Conservation (phyloP, 2,329 filamentous ascomycete genomes). For the Colletotrichum higginsianum region DNA sequence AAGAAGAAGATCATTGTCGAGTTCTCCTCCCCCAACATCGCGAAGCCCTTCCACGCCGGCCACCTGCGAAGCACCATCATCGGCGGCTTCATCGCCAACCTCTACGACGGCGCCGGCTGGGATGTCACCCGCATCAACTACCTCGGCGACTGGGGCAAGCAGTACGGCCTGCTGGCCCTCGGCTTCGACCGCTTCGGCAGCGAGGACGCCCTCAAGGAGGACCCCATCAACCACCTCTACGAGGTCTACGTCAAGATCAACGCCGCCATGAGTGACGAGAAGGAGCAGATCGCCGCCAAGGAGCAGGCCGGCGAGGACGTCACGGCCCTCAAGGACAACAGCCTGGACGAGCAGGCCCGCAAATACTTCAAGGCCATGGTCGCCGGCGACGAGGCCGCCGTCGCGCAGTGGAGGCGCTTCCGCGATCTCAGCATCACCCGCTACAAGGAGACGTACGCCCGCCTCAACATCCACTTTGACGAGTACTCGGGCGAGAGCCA, state of each 20-base stretch:
- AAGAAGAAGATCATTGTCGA: conserved; percentile 81
- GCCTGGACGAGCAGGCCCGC: conserved; percentile 81
- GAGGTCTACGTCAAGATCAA: conserved; percentile 88
- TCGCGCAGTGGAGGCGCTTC: conserved; percentile 76
- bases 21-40: conserved; percentile 89
- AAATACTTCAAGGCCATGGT: conserved; percentile 81
- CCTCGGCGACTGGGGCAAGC: conserved; percentile 86
- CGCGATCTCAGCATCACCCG: conserved; percentile 76
- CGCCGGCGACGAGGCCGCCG: conserved; percentile 73
- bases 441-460: conserved; percentile 78
- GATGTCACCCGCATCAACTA: conserved; percentile 83
- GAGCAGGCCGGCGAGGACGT: conserved; percentile 68
- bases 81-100: conserved; percentile 81
- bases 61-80: conserved; percentile 86
- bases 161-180: conserved; percentile 80
- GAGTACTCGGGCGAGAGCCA: conserved; percentile 83
- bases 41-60: conserved; percentile 86
- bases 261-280: conserved; percentile 75
- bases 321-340: conserved; percentile 64
- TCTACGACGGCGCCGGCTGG: conserved; percentile 81
- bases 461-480: conserved; percentile 80
- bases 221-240: conserved; percentile 87
- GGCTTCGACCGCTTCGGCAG: conserved; percentile 83
- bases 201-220: conserved; percentile 77
- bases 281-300: conserved; percentile 73